phyloP scores from a whole-genome alignment of 805 yeast genomes.

The Pichia thaimueangensis region DNA sequence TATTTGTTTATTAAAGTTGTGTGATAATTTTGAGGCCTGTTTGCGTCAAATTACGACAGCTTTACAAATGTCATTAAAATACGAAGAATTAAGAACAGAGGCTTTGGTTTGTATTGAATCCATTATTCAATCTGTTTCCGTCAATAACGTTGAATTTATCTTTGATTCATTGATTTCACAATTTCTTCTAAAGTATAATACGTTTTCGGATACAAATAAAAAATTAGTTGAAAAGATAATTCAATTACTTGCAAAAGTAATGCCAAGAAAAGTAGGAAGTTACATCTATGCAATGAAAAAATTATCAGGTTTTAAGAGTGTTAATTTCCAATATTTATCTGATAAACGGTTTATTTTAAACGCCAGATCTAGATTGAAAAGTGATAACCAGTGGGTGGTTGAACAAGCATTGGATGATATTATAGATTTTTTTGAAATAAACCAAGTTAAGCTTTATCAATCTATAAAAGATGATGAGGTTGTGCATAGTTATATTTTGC shows the following conservation, averaged over 20 bases:
- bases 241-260: conserved; percentile 1
- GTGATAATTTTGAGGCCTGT: conserved; percentile 41
- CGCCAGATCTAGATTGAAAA: conserved; percentile 48
- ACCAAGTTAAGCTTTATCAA: conserved; percentile 44
- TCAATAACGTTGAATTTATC: conserved; percentile 54
- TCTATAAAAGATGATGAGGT: conserved; percentile 32
- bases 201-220: conserved; percentile 44
- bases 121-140: conserved; percentile 50
- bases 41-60: conserved; percentile 84
- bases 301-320: conserved; percentile 4
- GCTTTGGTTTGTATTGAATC: conserved; percentile 65
- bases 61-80: conserved; percentile 70
- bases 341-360: conserved; percentile 28
- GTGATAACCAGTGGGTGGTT: conserved; percentile 66
- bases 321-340: conserved; percentile 6
- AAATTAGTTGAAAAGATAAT: conserved; percentile 33
- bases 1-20: conserved; percentile 51
- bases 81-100: conserved; percentile 48
- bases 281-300: conserved; percentile 8
- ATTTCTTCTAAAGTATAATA: conserved; percentile 59
- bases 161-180: conserved; percentile 71
- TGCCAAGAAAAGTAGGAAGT: conserved; percentile 9
- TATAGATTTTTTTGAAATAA: conserved; percentile 42
- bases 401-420: conserved; percentile 66
- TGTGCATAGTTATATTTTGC: conserved; percentile 32